These are phyloP conservation scores for Amphirosellinia nigrospora DNA, from an alignment of 495 filamentous ascomycete species.

Conservation along the genomic window DNA sequence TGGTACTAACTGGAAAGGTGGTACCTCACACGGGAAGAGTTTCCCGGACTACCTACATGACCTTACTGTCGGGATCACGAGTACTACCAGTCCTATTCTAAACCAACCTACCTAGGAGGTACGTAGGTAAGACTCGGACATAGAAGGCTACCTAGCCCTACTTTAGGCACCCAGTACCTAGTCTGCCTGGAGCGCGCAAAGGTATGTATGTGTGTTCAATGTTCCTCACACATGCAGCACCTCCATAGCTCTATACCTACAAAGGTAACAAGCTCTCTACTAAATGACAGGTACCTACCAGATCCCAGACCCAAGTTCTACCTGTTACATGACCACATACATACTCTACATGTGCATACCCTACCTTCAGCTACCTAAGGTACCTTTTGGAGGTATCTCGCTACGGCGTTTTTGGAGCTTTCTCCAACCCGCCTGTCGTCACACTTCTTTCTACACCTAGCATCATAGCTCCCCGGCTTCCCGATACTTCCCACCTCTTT, in stretches of 20 bases:
- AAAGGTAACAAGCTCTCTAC: no score
- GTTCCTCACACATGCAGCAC: no score
- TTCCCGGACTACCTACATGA: background rate
- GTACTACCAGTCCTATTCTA: background rate
- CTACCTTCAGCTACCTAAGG: background rate
- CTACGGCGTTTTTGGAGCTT: slow-evolving; percentile 12
- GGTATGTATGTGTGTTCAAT: background rate
- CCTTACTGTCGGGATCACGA: background rate
- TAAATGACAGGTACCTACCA: background rate
- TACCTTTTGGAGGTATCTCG: background rate
- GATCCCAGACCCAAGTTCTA: background rate
- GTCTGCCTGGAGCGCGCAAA: background rate
- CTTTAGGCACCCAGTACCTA: no score
- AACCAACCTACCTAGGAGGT: background rate
- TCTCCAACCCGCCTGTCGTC: slow-evolving; percentile 23
- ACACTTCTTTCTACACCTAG: slow-evolving; percentile 7
- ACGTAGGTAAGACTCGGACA: background rate
- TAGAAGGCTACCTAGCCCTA: background rate
- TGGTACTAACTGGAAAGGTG: background rate
- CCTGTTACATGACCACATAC: no score
- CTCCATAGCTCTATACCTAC: no score
- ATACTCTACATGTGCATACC: no score
- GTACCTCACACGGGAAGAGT: background rate
- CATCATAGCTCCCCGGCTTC: slow-evolving; percentile 9
- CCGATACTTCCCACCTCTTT: slow-evolving; percentile 17